phyloP scores from a whole-genome alignment of 2,329 filamentous ascomycete genomes.

The Mycosphaerella sp. region DNA sequence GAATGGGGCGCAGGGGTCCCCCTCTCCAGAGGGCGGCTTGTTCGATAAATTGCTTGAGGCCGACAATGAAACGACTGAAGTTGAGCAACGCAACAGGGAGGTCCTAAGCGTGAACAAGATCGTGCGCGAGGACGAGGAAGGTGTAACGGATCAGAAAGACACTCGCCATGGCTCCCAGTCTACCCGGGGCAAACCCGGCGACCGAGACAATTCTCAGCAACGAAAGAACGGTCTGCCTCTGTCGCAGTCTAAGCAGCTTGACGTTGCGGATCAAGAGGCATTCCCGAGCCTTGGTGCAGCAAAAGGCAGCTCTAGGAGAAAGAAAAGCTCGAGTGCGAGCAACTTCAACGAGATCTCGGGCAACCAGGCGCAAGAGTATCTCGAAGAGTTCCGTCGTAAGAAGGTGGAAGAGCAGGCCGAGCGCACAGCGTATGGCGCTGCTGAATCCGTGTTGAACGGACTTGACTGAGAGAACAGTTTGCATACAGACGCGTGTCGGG shows the following conservation, averaged over 20 bases:
- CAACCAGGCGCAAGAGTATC: constrained; percentile 22
- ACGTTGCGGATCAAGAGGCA: constrained; percentile 24
- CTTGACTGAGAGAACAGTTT: constrained; percentile 19
- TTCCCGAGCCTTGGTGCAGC: constrained; percentile 27
- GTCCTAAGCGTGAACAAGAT: constrained; percentile 7
- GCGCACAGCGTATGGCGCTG: constrained; percentile 25
- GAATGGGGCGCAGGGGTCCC: constrained; percentile 26
- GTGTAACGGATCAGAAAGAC: constrained; percentile 1
- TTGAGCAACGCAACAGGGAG: constrained; percentile 9
- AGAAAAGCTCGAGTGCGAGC: constrained; percentile 15
- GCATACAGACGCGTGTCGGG: background rate
- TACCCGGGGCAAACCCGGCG: background rate
- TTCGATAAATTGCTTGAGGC: constrained; percentile 17
- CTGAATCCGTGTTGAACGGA: constrained; percentile 24
- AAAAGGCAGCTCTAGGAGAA: constrained; percentile 10
- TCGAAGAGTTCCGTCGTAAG: constrained; percentile 27
- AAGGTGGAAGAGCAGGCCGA: constrained; percentile 27
- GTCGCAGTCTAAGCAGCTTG: constrained; percentile 8
- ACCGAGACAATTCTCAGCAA: background rate
- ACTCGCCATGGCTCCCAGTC: constrained; percentile 1
- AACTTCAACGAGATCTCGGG: constrained; percentile 26
- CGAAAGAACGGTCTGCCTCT: constrained; percentile 1
- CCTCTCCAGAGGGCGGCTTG: constrained; percentile 13
- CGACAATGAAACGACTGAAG: constrained; percentile 5
- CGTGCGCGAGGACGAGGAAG: constrained; percentile 1